Base-by-base conservation (phyloP, 495 filamentous ascomycete species). In the Letharia columbiana region DNA sequence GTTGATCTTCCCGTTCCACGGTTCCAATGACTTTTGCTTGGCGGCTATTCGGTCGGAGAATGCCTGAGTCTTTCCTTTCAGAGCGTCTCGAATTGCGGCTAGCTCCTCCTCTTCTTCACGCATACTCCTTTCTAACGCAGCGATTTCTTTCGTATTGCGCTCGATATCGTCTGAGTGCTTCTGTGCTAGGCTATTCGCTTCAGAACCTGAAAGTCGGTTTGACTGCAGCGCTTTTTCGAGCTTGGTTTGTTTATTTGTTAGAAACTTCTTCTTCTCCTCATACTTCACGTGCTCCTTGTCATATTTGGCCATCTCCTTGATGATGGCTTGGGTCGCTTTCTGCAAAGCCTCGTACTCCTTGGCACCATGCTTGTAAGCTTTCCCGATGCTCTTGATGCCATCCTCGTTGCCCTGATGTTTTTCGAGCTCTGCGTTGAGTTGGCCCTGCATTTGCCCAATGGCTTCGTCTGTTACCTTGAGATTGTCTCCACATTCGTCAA, bases 281-380 rank as follows among this genome's bases (percentile, higher is more conserved):
- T 95, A 92, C 71, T 98, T 98, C 74, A 98, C 94, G 44, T 86
- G 85, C 72, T 98, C 94, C 71, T 96, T 96, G 71, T 98, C 94
- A 65, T 92, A 90, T 73, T 90, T 93, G 20, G 91, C 85, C 81
- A 92, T 88, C 73, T 97, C 91, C 73, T 95, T 96, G 63, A 90
- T 70, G 60, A 96, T 78, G n/a, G 73, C 79, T 70, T 97, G 90
- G 1, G 84, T 86, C 35, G 90, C 82, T 70, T 92, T 91, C 70
- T 97, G 92, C 68, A 95, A 85, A 31, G 80, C 77, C 71, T 96
- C 90, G 66, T 84, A 91, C 68, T 96, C 90, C 70, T 91, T 92
- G 45, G 82, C 80, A 23, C 87, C 90, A 61, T 83, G 85, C 68
- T 91, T 90, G 78, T 95, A 96, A 60, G 84, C 81, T 73, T 91